Conservation (phyloP, 1,284 basidiomycete genomes). For the Pseudozyma hubeiensis region DNA sequence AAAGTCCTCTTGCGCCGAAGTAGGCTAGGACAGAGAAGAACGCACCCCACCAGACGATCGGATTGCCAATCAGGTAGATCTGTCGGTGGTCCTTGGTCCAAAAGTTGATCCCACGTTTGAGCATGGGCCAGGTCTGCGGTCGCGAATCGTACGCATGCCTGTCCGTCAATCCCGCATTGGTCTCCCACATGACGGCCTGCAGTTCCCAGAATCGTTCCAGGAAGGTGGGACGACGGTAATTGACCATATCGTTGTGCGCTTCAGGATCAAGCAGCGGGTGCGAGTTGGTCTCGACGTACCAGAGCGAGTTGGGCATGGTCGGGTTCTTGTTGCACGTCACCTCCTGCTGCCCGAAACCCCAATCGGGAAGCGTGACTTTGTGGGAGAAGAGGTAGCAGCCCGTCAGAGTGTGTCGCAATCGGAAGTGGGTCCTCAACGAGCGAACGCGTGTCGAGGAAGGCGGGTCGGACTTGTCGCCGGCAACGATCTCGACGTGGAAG, state of each 20-base stretch:
- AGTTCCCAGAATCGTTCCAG: slow-evolving; percentile 90
- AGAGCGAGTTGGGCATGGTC: slow-evolving; percentile 86
- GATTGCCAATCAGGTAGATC: slow-evolving; percentile 94
- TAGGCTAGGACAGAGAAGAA: slow-evolving; percentile 80
- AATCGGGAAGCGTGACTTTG: slow-evolving; percentile 95
- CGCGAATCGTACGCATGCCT: slow-evolving; percentile 94
- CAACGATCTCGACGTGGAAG: slow-evolving; percentile 89
- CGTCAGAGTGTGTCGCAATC: slow-evolving; percentile 84
- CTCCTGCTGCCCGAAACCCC: slow-evolving; percentile 98
- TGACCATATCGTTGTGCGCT: slow-evolving; percentile 39
- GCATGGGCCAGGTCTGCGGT: slow-evolving; percentile 86
- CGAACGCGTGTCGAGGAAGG: slow-evolving; percentile 75
- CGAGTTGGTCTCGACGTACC: slow-evolving; percentile 89
- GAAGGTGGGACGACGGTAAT: slow-evolving; percentile 91
- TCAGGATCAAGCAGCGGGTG: slow-evolving; percentile 73
- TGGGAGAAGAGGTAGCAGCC: slow-evolving; percentile 98
- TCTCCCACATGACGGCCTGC: slow-evolving; percentile 97
- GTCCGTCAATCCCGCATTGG: slow-evolving; percentile 93
- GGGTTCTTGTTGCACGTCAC: slow-evolving; percentile 97
- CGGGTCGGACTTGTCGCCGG: slow-evolving; percentile 72
- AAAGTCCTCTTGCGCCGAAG: slow-evolving; percentile 77
- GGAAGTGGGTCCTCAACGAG: slow-evolving; percentile 85
- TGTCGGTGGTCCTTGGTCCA: slow-evolving; percentile 97
- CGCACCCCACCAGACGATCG: slow-evolving; percentile 89
- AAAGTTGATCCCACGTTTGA: slow-evolving; percentile 90